Conservation (phyloP, 169 alveolate species). For the Eimeria sp. region DNA sequence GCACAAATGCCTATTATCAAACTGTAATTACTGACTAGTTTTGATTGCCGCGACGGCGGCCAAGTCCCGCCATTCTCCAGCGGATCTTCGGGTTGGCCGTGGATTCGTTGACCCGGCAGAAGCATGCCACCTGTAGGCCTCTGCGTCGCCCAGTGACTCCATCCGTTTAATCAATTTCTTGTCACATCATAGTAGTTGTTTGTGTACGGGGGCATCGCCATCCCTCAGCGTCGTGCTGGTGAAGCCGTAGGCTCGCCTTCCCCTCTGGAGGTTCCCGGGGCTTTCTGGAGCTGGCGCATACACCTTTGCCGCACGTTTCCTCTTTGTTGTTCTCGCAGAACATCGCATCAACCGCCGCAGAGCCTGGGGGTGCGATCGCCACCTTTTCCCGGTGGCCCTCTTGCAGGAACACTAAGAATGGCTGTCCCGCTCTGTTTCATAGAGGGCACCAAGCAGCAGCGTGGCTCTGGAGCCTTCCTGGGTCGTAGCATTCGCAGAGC, state of each 20-base stretch:
- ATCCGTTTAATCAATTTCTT: slow-evolving; percentile 62
- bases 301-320: slow-evolving; percentile 29
- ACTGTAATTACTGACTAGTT: slow-evolving; percentile 63
- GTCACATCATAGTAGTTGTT: slow-evolving; percentile 73
- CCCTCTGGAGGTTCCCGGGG: slow-evolving; percentile 62
- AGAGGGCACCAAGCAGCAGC: slow-evolving; percentile 62
- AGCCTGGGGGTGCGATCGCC: slow-evolving; percentile 74
- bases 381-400: slow-evolving; percentile 36
- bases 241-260: slow-evolving; percentile 50
- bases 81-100: slow-evolving; percentile 74
- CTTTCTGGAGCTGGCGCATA: slow-evolving; percentile 17
- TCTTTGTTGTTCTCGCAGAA: slow-evolving; percentile 36
- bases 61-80: slow-evolving; percentile 64
- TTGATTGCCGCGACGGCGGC: slow-evolving; percentile 73
- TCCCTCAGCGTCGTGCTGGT: slow-evolving; percentile 67
- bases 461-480: slow-evolving; percentile 70
- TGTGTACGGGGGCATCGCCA: slow-evolving; percentile 72
- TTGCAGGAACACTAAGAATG: slow-evolving; percentile 65
- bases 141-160: slow-evolving; percentile 79
- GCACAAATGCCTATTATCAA: slow-evolving; percentile 50
- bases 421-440: slow-evolving; percentile 45
- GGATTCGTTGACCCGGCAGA: slow-evolving; percentile 81
- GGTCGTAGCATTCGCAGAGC: slow-evolving; percentile 11
- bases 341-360: slow-evolving; percentile 45
- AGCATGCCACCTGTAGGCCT: slow-evolving; percentile 72